Conservation (phyloP, 306 rosid genomes). For the Cercis canadensis region DNA sequence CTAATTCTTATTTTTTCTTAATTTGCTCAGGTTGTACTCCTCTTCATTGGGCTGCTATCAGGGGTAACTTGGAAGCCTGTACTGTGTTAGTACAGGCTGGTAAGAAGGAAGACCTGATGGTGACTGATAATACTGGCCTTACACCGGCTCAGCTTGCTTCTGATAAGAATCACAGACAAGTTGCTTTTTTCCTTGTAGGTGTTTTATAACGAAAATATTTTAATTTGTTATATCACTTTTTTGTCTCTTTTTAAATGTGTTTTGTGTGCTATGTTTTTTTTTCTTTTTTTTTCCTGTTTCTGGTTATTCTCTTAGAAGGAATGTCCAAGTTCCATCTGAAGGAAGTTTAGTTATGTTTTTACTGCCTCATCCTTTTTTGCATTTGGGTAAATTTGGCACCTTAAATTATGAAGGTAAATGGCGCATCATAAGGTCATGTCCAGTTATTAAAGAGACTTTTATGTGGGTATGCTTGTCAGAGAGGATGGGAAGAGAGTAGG, state of each 20-base stretch:
- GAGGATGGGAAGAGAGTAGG: neutral
- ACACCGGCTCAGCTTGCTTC: constrained; percentile 99
- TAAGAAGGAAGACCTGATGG: constrained; percentile 88
- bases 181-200: constrained; percentile 99
- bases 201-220: constrained; percentile 51
- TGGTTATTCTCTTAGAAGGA: neutral
- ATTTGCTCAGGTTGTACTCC: constrained; percentile 88
- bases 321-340: neutral
- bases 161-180: constrained; percentile 96
- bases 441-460: constrained; percentile 10
- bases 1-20: constrained; percentile 12
- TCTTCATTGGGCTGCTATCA: constrained; percentile 98
- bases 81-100: constrained; percentile 98
- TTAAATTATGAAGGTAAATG: neutral
- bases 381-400: neutral
- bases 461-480: constrained; percentile 7
- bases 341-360: neutral
- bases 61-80: constrained; percentile 97
- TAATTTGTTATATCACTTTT: constrained; percentile 46
- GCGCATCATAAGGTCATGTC: neutral
- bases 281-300: neutral
- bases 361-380: neutral
- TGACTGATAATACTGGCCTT: constrained; percentile 95
- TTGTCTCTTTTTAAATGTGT: constrained; percentile 7
- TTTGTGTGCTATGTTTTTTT: neutral